Evolutionary conservation across 768 basidiomycete species (phyloP), one percentile per base, ranked within the genome.

Genomic region (Boletus reticuloceps): DNA sequence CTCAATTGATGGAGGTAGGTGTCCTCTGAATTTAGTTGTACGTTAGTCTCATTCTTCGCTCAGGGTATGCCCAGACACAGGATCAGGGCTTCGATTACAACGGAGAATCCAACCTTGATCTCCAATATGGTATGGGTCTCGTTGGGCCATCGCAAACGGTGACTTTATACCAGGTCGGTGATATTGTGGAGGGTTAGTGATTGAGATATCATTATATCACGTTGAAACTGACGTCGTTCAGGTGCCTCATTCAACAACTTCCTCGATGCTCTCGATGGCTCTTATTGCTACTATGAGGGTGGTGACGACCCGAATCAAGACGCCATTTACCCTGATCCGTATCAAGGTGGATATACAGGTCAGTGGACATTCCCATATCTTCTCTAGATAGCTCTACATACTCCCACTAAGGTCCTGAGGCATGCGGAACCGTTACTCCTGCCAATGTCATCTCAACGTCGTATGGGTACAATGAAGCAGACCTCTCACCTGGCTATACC

Each of bases 391-490:
- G 4, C 25, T 25, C 2, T 22, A 22, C 22, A 22, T 22, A 36
- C 34, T 11, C 10, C 10, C 14, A 29, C 17, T 19, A 27, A 61
- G 64, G 68, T n/a, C 65, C 72, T 9, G 67, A 71, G 53, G 71
- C 69, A 8, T 79, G 77, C 48, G 77, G 77, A 27, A 71, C 69
- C 25, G 56, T 65, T 7, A 48, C 44, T 1, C 74, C 69, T 1
- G 61, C 78, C 1, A 60, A 73, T 25, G 74, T 79, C n/a, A 69
- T 78, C 46, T 76, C 77, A 14, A 75, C 72, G 2, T 78, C 76
- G 2, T 78, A 79, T 60, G 40, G 54, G 2, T 68, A 72, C 52
- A 65, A 75, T 49, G 78, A 79, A 56, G 69, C 60, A 19, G 68
- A 70, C 31, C 58, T 71, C 45, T 67, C 71, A 1, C 65, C 71